These are phyloP conservation scores for Schizothecium vesticola DNA, from an alignment of 495 filamentous ascomycete genomes.

Conservation along the genomic window DNA sequence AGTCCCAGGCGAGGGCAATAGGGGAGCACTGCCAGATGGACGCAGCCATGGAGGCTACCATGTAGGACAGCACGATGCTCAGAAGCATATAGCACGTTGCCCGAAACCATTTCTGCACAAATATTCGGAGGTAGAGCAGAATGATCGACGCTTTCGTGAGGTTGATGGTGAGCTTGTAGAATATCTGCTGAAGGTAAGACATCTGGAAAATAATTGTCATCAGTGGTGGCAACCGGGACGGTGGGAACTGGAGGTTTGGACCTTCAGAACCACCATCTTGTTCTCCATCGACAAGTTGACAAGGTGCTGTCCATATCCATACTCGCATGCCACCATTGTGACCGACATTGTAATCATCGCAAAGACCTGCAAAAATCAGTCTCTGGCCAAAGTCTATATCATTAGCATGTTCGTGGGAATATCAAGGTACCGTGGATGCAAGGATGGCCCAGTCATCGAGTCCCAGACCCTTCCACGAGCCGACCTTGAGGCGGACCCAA, in stretches of 20 bases:
- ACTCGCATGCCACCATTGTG: conserved; percentile 29
- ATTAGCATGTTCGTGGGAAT: not conserved
- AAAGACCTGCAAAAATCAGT: conserved; percentile 18
- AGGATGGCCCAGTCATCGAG: conserved; percentile 35
- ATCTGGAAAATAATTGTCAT: conserved; percentile 14
- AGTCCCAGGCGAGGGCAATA: conserved; percentile 49
- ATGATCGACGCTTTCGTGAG: conserved; percentile 33
- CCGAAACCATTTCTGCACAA: conserved; percentile 29
- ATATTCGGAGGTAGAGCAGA: conserved; percentile 33
- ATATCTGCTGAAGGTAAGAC: conserved; percentile 30
- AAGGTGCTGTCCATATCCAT: conserved; percentile 36
- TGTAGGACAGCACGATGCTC: conserved; percentile 19
- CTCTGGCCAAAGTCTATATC: not conserved
- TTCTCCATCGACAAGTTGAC: conserved; percentile 22
- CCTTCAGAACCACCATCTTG: conserved; percentile 28
- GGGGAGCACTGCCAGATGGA: conserved; percentile 30
- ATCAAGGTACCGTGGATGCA: conserved; percentile 23
- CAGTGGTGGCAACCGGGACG: not conserved
- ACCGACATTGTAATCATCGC: conserved; percentile 24
- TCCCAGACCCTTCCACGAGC: conserved; percentile 28
- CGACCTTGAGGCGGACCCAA: conserved; percentile 23
- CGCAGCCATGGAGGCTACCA: conserved; percentile 25
- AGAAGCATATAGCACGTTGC: conserved; percentile 22
- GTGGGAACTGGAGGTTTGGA: conserved; percentile 7
- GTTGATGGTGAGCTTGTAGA: conserved; percentile 31